Conservation (phyloP, 805 yeast species). For the Sugiyamaella marilandica region DNA sequence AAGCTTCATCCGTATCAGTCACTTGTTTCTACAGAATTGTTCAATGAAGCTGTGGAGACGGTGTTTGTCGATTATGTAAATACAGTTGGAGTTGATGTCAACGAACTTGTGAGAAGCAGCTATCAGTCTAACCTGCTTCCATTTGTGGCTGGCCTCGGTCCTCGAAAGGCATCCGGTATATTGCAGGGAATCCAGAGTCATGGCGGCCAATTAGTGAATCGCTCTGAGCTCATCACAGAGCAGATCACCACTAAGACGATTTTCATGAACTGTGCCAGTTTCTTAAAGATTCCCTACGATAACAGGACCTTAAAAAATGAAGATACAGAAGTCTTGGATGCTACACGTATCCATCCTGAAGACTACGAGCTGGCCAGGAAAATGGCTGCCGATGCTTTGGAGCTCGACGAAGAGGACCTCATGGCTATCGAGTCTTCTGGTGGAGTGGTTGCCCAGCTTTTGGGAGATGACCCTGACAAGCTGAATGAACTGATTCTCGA, state of each 20-base stretch:
- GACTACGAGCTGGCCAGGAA: conserved; percentile 94
- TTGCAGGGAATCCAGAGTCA: conserved; percentile 69
- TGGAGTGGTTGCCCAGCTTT: conserved; percentile 70
- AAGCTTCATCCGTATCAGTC: conserved; percentile 63
- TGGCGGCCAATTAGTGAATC: conserved; percentile 57
- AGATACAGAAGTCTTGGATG: conserved; percentile 74
- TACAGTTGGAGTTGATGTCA: conserved; percentile 89
- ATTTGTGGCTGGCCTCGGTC: conserved; percentile 88
- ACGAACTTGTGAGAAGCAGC: conserved; percentile 75
- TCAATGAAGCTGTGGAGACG: conserved; percentile 65
- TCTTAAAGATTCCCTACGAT: conserved; percentile 70
- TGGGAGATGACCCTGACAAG: conserved; percentile 67
- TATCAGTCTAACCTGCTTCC: conserved; percentile 68
- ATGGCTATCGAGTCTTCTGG: conserved; percentile 76
- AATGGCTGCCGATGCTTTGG: conserved; percentile 98
- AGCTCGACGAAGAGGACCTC: conserved; percentile 89
- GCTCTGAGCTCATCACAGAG: conserved; percentile 81
- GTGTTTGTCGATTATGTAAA: conserved; percentile 87
- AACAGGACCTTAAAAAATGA: conserved; percentile 50
- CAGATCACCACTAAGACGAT: conserved; percentile 73
- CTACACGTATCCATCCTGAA: conserved; percentile 96
- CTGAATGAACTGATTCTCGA: conserved; percentile 84
- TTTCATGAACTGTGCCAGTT: conserved; percentile 89
- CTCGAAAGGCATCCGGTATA: conserved; percentile 87
- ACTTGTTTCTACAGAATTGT: conserved; percentile 57